phyloP scores from a whole-genome alignment of 768 basidiomycete species.

The Cyclocybe cylindracea region DNA sequence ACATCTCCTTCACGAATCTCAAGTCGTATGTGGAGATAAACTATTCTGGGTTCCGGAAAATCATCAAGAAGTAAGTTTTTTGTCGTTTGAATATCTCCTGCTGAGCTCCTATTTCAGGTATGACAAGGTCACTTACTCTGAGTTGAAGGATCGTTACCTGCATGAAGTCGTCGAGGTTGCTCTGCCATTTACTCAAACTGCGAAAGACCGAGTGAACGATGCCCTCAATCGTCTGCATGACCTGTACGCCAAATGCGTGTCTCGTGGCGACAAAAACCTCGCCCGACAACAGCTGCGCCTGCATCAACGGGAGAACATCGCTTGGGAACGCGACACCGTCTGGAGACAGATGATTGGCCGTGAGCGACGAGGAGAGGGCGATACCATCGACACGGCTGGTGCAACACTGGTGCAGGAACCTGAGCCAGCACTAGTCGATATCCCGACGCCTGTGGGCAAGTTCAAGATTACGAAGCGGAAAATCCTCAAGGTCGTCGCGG shows the following conservation, averaged over 20 bases:
- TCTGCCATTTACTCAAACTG: constrained; percentile 63
- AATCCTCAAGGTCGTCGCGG: constrained; percentile 57
- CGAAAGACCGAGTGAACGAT: constrained; percentile 63
- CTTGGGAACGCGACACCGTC: constrained; percentile 96
- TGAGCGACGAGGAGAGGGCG: constrained; percentile 68
- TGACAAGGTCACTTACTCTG: constrained; percentile 87
- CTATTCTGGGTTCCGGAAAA: constrained; percentile 92
- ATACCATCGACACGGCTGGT: constrained; percentile 35
- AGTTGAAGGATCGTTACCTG: constrained; percentile 81
- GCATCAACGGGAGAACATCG: constrained; percentile 90
- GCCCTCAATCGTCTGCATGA: constrained; percentile 61
- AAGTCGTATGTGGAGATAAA: constrained; percentile 91
- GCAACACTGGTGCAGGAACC: constrained; percentile 47
- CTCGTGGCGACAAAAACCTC: constrained; percentile 61
- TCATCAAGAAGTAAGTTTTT: constrained; percentile 80
- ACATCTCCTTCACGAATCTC: constrained; percentile 73
- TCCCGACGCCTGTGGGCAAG: constrained; percentile 67
- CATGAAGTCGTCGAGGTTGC: constrained; percentile 67
- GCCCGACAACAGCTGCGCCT: constrained; percentile 84
- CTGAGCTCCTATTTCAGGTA: constrained; percentile 50
- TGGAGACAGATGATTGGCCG: constrained; percentile 95
- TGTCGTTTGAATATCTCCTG: background rate
- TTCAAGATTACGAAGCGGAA: constrained; percentile 67
- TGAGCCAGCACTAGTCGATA: constrained; percentile 46
- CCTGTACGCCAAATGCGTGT: constrained; percentile 86